Base-by-base conservation (phyloP, 192 early-diverging fungal species). In the Gaertneriomyces sp. region DNA sequence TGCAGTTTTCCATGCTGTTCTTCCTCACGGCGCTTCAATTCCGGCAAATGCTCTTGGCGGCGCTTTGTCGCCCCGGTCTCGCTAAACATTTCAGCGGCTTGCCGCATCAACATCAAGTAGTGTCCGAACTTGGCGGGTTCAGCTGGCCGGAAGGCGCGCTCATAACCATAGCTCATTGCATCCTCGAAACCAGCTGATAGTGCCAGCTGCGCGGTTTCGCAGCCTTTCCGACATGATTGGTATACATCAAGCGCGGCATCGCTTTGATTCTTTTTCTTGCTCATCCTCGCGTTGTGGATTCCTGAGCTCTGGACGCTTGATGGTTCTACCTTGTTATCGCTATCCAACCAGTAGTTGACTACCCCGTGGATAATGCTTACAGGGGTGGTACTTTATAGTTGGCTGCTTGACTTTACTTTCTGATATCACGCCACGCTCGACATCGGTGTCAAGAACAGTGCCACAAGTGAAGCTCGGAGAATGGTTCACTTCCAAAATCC, bases 401-500 rank as follows among this genome's bases (percentile, higher is more conserved):
- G 62, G 1, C 19, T 63, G 57, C 63, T 62, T 42, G 44, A 53
- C 56, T 52, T 69, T 52, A 66, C 69, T 76, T 43, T 77, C 81
- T 9, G 40, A 42, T 42, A 86, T 84, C 42, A 86, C 78, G 11
- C 72, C 79, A 6, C 59, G 41, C 59, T 86, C 85, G 33, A 86
- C 75, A 38, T 79, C 68, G n/a, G 57, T 53, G 69, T 86, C 84
- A 33, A 85, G 59, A n/a, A 65, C 53, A n/a, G 71, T 76, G 57
- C 82, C 82, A 63, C 80, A 85, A 6, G 76, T 81, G 53, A 86
- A 84, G 40, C 69, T 73, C 20, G 84, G 84, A 4, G 81, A 84
- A 44, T 85, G 82, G 55, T 86, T 86, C 38, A 86, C 84, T 64
- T 86, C 84, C 9, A 86, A 60, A 1, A 86, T 74, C 82, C 80